A percentile compares a stretch with the other conserved stretches of the same genome.
Conservation (phyloP, 257 asterid genomes). For the Ballota nigra region DNA sequence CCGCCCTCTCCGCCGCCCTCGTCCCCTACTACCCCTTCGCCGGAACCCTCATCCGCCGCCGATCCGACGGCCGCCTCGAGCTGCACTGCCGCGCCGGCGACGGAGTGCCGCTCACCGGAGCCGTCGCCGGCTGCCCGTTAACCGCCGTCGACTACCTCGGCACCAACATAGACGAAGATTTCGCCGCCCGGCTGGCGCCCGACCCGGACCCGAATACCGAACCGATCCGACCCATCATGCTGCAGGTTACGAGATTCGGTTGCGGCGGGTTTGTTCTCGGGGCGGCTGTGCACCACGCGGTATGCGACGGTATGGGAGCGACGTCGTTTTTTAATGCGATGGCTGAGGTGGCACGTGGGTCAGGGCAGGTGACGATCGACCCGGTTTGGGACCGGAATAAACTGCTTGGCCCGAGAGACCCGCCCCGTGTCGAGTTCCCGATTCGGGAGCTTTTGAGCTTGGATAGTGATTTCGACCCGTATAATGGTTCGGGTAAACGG, state of each 20-base stretch:
- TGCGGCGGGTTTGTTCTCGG: constrained; percentile 88
- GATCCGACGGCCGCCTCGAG: constrained; percentile 56
- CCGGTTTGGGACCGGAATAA: constrained; percentile 70
- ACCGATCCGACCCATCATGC: constrained; percentile 42
- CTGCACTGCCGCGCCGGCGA: constrained; percentile 50
- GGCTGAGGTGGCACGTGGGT: constrained; percentile 76
- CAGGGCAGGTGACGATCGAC: constrained; percentile 23
- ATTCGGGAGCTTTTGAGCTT: constrained; percentile 44
- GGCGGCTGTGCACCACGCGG: constrained; percentile 59
- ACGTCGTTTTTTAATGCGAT: constrained; percentile 63
- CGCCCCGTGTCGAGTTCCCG: constrained; percentile 50
- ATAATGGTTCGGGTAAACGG: constrained; percentile 41
- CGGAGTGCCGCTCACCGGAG: constrained; percentile 58
- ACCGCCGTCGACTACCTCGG: constrained; percentile 36
- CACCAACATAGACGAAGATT: constrained; percentile 29
- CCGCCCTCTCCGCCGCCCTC: constrained; percentile 69
- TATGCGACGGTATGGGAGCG: constrained; percentile 80
- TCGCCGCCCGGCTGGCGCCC: constrained; percentile 46
- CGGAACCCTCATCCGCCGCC: constrained; percentile 50
- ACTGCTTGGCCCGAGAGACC: constrained; percentile 66
- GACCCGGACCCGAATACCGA: constrained; percentile 42
- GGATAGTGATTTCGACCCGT: constrained; percentile 40
- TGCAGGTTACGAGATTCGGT: constrained; percentile 58
- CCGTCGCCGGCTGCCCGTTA: constrained; percentile 36
- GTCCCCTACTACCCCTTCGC: constrained; percentile 54